Evolutionary conservation across 306 rosid genomes (phyloP).

Genomic region (Prunus mongolica): DNA sequence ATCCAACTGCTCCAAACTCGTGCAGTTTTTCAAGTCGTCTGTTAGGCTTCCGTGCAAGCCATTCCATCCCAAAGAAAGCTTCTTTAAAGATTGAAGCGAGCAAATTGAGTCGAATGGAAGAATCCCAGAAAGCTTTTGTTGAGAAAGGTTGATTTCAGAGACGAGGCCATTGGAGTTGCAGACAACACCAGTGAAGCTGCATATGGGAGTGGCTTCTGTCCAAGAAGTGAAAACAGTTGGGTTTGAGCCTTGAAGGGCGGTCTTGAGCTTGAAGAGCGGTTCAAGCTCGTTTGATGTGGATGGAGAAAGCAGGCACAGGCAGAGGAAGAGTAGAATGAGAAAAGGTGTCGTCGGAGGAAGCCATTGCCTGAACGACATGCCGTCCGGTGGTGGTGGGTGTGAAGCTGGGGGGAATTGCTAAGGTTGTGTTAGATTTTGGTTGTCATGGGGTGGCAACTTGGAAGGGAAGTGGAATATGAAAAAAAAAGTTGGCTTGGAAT

Average conservation of each 20-base stretch:
- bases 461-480: background rate
- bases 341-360: slow-evolving; percentile 6
- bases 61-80: slow-evolving; percentile 49
- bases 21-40: slow-evolving; percentile 55
- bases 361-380: slow-evolving; percentile 39
- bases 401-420: background rate
- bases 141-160: slow-evolving; percentile 55
- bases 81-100: slow-evolving; percentile 44
- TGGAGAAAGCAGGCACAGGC: slow-evolving; percentile 25
- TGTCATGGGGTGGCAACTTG: background rate
- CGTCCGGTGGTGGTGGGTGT: background rate
- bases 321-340: slow-evolving; percentile 31
- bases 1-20: slow-evolving; percentile 54
- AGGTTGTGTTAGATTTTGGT: background rate
- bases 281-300: slow-evolving; percentile 45
- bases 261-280: slow-evolving; percentile 41
- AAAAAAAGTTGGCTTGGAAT: slow-evolving; percentile 6
- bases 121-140: slow-evolving; percentile 41
- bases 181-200: slow-evolving; percentile 54
- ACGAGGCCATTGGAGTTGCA: slow-evolving; percentile 57
- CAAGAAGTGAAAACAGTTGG: slow-evolving; percentile 47
- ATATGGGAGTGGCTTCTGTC: slow-evolving; percentile 27
- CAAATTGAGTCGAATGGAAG: slow-evolving; percentile 66
- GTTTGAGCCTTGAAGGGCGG: slow-evolving; percentile 40
- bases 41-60: slow-evolving; percentile 40